A percentile compares a stretch with the other conserved stretches of the same genome.
These are phyloP conservation scores for Pleurotus djamor DNA, from an alignment of 768 basidiomycete genomes.

Conservation along the genomic window DNA sequence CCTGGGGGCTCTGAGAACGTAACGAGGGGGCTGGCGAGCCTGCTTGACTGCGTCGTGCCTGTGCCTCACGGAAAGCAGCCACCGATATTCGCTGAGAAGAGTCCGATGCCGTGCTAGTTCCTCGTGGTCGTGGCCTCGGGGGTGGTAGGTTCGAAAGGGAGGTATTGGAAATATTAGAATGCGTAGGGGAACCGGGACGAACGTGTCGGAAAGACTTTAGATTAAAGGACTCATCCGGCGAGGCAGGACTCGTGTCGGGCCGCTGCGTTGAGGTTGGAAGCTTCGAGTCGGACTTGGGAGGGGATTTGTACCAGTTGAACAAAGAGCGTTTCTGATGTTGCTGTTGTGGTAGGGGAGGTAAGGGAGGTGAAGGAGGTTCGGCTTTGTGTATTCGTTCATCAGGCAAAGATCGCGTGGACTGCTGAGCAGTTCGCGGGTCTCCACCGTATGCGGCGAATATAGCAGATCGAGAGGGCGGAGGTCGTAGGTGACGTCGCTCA, in stretches of 20 bases:
- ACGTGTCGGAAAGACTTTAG: slow-evolving; percentile 75
- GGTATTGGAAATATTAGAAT: slow-evolving; percentile 18
- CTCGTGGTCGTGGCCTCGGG: slow-evolving; percentile 53
- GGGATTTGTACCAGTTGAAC: slow-evolving; percentile 41
- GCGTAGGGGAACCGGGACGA: slow-evolving; percentile 36
- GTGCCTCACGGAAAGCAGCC: slow-evolving; percentile 78
- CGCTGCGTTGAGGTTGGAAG: slow-evolving; percentile 16
- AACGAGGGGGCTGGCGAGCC: slow-evolving; percentile 58
- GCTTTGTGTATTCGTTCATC: slow-evolving; percentile 23
- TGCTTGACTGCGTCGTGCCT: slow-evolving; percentile 61
- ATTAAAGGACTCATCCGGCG: slow-evolving; percentile 54
- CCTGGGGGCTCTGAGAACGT: slow-evolving; percentile 36
- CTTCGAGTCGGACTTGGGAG: slow-evolving; percentile 16
- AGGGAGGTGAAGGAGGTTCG: slow-evolving; percentile 13
- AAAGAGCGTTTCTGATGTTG: slow-evolving; percentile 29
- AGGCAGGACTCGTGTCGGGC: slow-evolving; percentile 16
- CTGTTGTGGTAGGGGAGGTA: slow-evolving; percentile 24
- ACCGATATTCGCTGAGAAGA: slow-evolving; percentile 76
- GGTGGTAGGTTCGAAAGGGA: slow-evolving; percentile 21
- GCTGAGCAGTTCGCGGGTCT: slow-evolving; percentile 37
- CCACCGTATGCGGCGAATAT: slow-evolving; percentile 62
- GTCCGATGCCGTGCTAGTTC: slow-evolving; percentile 57
- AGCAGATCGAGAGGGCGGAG: slow-evolving; percentile 62
- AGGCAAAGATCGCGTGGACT: slow-evolving; percentile 66
- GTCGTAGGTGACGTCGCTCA: slow-evolving; percentile 35